Evolutionary conservation across 805 yeast genomes (phyloP), one percentile per base, ranked within the genome.

Genomic region (Wickerhamia fluorescens): DNA sequence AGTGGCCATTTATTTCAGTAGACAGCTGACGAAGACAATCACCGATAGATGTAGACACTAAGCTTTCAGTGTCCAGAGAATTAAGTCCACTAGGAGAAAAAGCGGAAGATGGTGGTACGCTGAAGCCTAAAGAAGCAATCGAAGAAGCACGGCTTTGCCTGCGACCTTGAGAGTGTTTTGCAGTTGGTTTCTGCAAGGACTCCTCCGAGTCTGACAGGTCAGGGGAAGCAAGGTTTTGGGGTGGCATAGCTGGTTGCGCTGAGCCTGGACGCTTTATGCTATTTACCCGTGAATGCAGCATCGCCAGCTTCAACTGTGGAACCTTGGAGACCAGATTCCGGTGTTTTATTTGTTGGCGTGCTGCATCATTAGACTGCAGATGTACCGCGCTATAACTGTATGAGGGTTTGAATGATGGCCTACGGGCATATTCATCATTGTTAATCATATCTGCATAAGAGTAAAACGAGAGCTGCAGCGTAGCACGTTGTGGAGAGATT

Each of bases 391-490:
- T 55, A 37, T 61, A 57, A 28, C 56, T 45, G 39, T 49, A 49
- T 19, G 60, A 53, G 25, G 60, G 62, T 33, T 64, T 63, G 40
- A 66, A 53, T 16, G 59, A 68, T 6, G 87, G 87, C 53, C 86
- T 68, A 52, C 82, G 70, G 30, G 73, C 66, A 29, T 53, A 63
- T 44, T 78, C 81, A 51, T 80, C 89, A 42, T 73, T 75, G 38
- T 65, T 71, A 36, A 81, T 68, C 72, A 84, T 70, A 43, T 84
- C 95, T 3, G 89, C 94, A 51, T 80, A 84, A 3, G 87, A 78
- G 47, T 75, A 79, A 49, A 83, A 83, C 21, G 68, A 62, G 13
- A 68, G 53, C 2, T 62, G 48, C 26, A 46, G 40, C 15, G 56
- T 49, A 38, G 53, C 46, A 28, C 56, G 56, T 11, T 68, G 66